These are phyloP conservation scores for Ulota crispa DNA, from an alignment of 225 moss, liverwort and hornwort species.

Conservation along the genomic window DNA sequence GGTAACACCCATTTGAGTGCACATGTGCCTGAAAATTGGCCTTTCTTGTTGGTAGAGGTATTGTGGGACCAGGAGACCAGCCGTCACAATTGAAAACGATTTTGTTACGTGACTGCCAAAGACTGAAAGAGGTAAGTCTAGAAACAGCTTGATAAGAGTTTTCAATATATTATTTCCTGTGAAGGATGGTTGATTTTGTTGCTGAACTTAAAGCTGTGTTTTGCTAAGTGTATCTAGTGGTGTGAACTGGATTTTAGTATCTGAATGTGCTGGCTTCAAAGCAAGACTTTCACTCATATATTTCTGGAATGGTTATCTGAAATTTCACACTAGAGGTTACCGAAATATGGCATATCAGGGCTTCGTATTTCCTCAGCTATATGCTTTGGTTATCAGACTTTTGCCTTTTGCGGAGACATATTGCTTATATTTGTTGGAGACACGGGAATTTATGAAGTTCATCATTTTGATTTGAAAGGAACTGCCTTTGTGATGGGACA, in stretches of 20 bases:
- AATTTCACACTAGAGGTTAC: background rate
- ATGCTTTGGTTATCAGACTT: background rate
- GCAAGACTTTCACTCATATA: background rate
- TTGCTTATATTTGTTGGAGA: constrained; percentile 2
- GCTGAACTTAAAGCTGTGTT: background rate
- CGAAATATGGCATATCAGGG: background rate
- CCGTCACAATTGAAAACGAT: constrained; percentile 42
- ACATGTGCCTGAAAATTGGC: constrained; percentile 25
- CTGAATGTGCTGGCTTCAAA: background rate
- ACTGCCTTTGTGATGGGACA: constrained; percentile 31
- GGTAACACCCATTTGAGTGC: background rate
- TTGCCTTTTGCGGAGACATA: background rate
- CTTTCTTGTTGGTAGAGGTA: constrained; percentile 38
- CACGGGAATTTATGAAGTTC: constrained; percentile 1
- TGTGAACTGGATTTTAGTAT: background rate
- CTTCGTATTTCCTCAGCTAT: background rate
- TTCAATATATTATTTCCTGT: background rate
- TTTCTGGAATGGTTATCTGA: background rate
- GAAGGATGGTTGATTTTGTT: background rate
- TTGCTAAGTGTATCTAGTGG: background rate
- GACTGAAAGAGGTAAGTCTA: constrained; percentile 49
- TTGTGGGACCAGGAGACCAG: constrained; percentile 51
- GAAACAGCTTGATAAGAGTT: constrained; percentile 4
- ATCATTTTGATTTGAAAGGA: constrained; percentile 14
- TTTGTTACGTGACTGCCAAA: constrained; percentile 54